Conservation (phyloP, 1,284 basidiomycete genomes). For the Prillingera fragicola region DNA sequence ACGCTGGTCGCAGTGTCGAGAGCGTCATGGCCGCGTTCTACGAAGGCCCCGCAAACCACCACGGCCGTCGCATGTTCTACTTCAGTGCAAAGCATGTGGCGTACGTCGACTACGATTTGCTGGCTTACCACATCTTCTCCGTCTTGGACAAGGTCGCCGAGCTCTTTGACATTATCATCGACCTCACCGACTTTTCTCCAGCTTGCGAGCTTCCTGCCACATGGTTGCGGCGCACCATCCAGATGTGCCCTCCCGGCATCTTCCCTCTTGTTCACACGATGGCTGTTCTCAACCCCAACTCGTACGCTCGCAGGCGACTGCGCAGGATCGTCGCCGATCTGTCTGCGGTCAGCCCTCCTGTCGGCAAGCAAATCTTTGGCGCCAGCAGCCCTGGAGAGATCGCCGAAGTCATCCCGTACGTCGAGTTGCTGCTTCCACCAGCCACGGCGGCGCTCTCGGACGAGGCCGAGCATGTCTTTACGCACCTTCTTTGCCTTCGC, state of each 20-base stretch:
- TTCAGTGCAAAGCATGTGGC: constrained; percentile 65
- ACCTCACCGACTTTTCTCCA: constrained; percentile 72
- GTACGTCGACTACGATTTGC: constrained; percentile 73
- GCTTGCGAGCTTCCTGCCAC: constrained; percentile 71
- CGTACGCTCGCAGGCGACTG: constrained; percentile 64
- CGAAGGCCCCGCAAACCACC: constrained; percentile 53
- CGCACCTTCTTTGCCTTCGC: constrained; percentile 33
- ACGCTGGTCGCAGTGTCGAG: constrained; percentile 59
- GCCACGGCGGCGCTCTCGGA: constrained; percentile 39
- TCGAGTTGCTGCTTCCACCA: constrained; percentile 41
- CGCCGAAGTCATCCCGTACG: constrained; percentile 68
- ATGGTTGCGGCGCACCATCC: constrained; percentile 73
- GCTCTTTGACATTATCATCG: constrained; percentile 68
- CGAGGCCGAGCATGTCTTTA: constrained; percentile 42
- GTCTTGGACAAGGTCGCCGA: constrained; percentile 50
- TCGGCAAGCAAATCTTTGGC: constrained; percentile 56
- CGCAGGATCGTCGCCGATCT: constrained; percentile 55
- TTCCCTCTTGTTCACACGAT: constrained; percentile 48
- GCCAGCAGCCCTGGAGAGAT: constrained; percentile 54
- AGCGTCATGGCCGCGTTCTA: constrained; percentile 65
- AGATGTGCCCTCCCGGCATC: constrained; percentile 59
- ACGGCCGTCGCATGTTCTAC: constrained; percentile 49
- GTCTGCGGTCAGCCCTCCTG: constrained; percentile 62
- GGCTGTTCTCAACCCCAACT: constrained; percentile 75
- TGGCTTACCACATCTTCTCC: constrained; percentile 77